These are phyloP conservation scores for Herpetospermum pedunculosum DNA, from an alignment of 306 rosid genomes.

Conservation along the genomic window DNA sequence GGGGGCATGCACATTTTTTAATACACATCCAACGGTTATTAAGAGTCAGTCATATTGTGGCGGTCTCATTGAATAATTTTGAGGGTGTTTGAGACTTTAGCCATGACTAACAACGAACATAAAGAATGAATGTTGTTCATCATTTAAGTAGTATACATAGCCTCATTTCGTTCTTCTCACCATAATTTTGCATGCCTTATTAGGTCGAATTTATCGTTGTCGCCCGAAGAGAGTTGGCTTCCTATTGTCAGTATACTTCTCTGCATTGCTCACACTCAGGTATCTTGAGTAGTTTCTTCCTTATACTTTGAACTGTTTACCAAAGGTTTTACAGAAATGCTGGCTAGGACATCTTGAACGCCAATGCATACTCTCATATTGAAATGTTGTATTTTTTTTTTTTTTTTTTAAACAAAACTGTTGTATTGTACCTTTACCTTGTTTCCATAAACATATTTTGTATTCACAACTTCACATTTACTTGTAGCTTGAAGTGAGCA, in stretches of 20 bases:
- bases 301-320: background rate
- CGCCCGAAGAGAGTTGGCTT: constrained; percentile 91
- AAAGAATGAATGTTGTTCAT: background rate
- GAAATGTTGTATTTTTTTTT: too few relatives aligned
- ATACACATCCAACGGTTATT: too few relatives aligned
- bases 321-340: background rate
- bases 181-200: background rate
- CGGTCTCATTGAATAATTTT: too few relatives aligned
- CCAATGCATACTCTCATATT: background rate
- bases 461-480: background rate
- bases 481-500: constrained; percentile 70
- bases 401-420: too few relatives aligned
- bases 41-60: too few relatives aligned
- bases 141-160: background rate
- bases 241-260: constrained; percentile 80
- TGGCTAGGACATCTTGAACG: background rate
- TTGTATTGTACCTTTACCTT: background rate
- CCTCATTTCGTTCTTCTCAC: background rate
- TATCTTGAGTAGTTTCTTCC: background rate
- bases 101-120: background rate
- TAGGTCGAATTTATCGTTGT: constrained; percentile 69
- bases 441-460: background rate
- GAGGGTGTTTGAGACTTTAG: background rate
- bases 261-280: constrained; percentile 88
- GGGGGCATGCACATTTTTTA: too few relatives aligned